phyloP scores from a whole-genome alignment of 1,284 basidiomycete genomes.

The Irpex sp. region DNA sequence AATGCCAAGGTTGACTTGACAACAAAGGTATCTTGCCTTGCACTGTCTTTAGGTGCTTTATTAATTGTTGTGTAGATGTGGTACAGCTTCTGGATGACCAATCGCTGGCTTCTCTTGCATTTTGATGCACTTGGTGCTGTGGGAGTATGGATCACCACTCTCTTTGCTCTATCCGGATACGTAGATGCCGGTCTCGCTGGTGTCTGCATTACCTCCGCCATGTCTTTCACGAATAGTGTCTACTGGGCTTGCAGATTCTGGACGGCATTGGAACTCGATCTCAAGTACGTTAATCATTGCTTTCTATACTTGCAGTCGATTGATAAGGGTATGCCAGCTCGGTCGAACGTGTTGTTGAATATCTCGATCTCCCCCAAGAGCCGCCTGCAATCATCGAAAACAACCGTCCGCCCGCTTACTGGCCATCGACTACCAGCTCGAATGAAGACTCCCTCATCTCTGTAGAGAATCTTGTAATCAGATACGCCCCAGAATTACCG shows the following conservation, averaged over 20 bases:
- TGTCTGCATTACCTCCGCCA: conserved; percentile 81
- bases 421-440: conserved; percentile 68
- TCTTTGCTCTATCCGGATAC: conserved; percentile 71
- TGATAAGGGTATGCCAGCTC: conserved; percentile 40
- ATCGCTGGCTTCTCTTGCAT: conserved; percentile 72
- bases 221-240: conserved; percentile 54
- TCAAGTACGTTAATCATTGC: conserved; percentile 46
- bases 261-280: conserved; percentile 58
- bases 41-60: neutral
- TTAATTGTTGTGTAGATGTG: conserved; percentile 48
- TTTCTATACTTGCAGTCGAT: neutral
- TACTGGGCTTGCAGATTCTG: conserved; percentile 71
- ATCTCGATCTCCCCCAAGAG: conserved; percentile 85
- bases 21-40: conserved; percentile 44
- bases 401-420: conserved; percentile 75
- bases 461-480: conserved; percentile 73
- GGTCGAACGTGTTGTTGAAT: conserved; percentile 88
- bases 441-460: conserved; percentile 34
- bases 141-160: conserved; percentile 63
- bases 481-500: conserved; percentile 83
- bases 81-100: conserved; percentile 80
- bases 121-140: conserved; percentile 73
- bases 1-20: conserved; percentile 65
- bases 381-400: conserved; percentile 67
- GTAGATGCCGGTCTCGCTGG: conserved; percentile 76